Evolutionary conservation across 352 stramenopile genomes (phyloP), one percentile per base, ranked within the genome.

Genomic region (Globisporangium carolinianum): DNA sequence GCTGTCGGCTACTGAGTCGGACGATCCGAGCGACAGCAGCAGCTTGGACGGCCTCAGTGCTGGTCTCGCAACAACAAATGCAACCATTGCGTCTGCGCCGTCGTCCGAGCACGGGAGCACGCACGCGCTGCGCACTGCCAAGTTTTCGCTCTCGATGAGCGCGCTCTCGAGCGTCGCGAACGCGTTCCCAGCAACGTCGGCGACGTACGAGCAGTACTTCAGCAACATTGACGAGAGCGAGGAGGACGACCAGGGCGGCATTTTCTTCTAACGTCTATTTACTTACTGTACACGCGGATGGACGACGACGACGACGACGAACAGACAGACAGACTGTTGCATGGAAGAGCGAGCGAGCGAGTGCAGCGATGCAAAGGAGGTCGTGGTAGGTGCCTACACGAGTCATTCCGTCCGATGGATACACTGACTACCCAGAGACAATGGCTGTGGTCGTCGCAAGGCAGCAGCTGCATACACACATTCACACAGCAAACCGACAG

Each of bases 201-300:
- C 83, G 35, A 92, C 84, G 10, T 94, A 92, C 62, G 84, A 92
- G 63, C 82, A 92, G 56, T 94, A 94, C 59, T 84, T 94, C 47
- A 92, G 76, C 69, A 91, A 92, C 69, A 87, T 94, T 61, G 76
- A 88, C 60, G 83, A 92, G 62, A 80, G 74, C 63, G 82, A 76
- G 42, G 83, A 91, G 64, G 83, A 94, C 62, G 83, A 94, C 63
- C 72, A 86, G 62, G 83, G 79, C 43, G 84, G 84, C 35, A 94
- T 94, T 61, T 92, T 92, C 59, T 94, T 94, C 60, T 94, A 87
- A 75, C 36, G 24, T 32, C 51, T 88, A 75, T 47, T 54, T 55
- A 58, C 57, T 14, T 15, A 17, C 42, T n/a, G 10, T 11, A 11
- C 11, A 15, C 42, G 42, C 5, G 5, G 41, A 46, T 9, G 11